Percentiles rank a stretch among this genome's conserved stretches.
phyloP scores from a whole-genome alignment of 1,284 basidiomycete genomes.

The Apiotrichum siamense region DNA sequence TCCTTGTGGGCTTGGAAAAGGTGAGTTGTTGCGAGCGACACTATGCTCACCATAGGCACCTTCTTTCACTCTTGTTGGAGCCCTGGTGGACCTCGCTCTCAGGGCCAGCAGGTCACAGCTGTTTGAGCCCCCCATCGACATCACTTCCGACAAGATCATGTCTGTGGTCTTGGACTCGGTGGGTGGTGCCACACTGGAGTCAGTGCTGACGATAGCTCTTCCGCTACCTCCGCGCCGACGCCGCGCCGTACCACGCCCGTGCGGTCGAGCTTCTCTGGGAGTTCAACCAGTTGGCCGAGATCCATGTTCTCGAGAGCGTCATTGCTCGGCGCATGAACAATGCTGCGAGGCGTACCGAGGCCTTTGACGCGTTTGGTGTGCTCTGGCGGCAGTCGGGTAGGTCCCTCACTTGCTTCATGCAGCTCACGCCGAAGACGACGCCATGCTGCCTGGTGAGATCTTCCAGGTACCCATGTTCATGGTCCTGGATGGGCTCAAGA shows the following conservation, averaged over 20 bases:
- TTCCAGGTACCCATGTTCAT: slow-evolving; percentile 81
- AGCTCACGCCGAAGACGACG: slow-evolving; percentile 59
- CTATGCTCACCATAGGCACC: slow-evolving; percentile 51
- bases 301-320: slow-evolving; percentile 56
- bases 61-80: slow-evolving; percentile 60
- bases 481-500: slow-evolving; percentile 74
- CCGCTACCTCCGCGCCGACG: slow-evolving; percentile 63
- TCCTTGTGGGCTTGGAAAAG: slow-evolving; percentile 29
- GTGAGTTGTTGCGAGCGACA: slow-evolving; percentile 23
- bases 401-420: neutral
- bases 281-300: slow-evolving; percentile 34
- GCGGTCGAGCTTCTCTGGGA: slow-evolving; percentile 81
- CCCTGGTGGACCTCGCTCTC: slow-evolving; percentile 57
- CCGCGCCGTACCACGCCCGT: slow-evolving; percentile 69
- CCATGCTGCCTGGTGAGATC: slow-evolving; percentile 66
- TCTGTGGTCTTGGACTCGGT: slow-evolving; percentile 29
- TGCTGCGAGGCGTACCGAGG: slow-evolving; percentile 40
- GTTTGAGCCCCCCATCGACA: slow-evolving; percentile 22
- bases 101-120: slow-evolving; percentile 42
- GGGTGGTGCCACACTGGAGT: neutral
- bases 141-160: slow-evolving; percentile 23
- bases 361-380: slow-evolving; percentile 82
- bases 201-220: slow-evolving; percentile 55
- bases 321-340: slow-evolving; percentile 50
- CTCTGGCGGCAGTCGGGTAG: slow-evolving; percentile 84